A percentile compares a stretch with the other conserved stretches of the same genome.
These are phyloP conservation scores for Debaryomyces hansenii DNA, from an alignment of 805 yeast species.

Conservation along the genomic window DNA sequence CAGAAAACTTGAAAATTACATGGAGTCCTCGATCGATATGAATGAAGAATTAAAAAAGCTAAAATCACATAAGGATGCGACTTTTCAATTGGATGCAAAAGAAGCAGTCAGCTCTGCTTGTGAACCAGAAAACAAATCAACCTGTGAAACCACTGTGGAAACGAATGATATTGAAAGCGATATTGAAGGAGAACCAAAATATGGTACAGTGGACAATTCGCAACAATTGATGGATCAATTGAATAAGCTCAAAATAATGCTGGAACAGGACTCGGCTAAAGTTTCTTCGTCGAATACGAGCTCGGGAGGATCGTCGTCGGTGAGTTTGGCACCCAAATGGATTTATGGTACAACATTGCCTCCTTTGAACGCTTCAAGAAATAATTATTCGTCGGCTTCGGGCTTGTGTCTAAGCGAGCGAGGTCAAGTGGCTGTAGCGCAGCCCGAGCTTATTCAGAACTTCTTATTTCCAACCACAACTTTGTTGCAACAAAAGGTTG, in stretches of 20 bases:
- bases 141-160: neutral
- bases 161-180: no score
- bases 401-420: conserved; percentile 24
- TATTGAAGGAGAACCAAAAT: no score
- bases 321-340: conserved; percentile 11
- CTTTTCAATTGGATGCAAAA: no score
- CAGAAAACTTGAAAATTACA: no score
- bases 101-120: no score
- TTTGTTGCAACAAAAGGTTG: conserved; percentile 24
- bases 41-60: no score
- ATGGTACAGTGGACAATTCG: no score
- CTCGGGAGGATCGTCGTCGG: neutral
- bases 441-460: conserved; percentile 45
- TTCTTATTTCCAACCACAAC: conserved; percentile 36
- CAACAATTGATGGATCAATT: no score
- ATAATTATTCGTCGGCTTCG: conserved; percentile 10
- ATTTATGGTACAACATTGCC: conserved; percentile 12
- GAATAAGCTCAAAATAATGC: no score
- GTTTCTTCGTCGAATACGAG: neutral
- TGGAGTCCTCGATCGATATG: no score
- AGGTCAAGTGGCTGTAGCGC: conserved; percentile 39
- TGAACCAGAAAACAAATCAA: no score
- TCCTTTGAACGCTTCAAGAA: neutral
- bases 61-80: no score
- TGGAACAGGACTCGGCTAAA: neutral